phyloP scores from a whole-genome alignment of 108 stramenopile species.

The Cyclotella kingstonii region DNA sequence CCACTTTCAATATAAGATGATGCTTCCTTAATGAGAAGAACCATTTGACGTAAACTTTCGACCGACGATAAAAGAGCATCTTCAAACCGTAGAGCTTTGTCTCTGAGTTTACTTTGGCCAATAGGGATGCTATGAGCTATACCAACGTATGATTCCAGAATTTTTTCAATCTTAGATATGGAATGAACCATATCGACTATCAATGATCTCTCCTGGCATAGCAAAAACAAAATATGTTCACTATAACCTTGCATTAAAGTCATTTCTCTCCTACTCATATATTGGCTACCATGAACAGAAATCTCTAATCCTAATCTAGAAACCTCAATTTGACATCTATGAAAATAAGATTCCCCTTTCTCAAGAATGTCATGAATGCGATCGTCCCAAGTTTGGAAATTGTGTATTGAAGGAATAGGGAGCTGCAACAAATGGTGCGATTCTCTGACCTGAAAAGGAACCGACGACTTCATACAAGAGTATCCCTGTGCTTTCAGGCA shows the following conservation, averaged over 20 bases:
- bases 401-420: slow-evolving; percentile 47
- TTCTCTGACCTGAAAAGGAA: slow-evolving; percentile 58
- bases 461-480: slow-evolving; percentile 68
- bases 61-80: slow-evolving; percentile 17
- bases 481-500: slow-evolving; percentile 76
- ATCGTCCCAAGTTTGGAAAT: not conserved
- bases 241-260: slow-evolving; percentile 66
- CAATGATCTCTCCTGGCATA: slow-evolving; percentile 54
- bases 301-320: slow-evolving; percentile 65
- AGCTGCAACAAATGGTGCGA: slow-evolving; percentile 65
- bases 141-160: slow-evolving; percentile 21
- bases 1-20: slow-evolving; percentile 27
- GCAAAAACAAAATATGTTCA: slow-evolving; percentile 57
- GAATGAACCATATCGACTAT: slow-evolving; percentile 36
- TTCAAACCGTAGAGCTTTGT: slow-evolving; percentile 37
- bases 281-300: slow-evolving; percentile 63
- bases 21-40: slow-evolving; percentile 43
- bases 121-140: slow-evolving; percentile 42
- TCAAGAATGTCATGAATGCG: slow-evolving; percentile 20
- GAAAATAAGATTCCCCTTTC: slow-evolving; percentile 68
- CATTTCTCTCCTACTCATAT: slow-evolving; percentile 76
- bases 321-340: slow-evolving; percentile 60
- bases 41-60: slow-evolving; percentile 51
- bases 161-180: slow-evolving; percentile 16
- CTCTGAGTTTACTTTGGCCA: slow-evolving; percentile 30